Conservation (phyloP, 2,329 filamentous ascomycete genomes). For the Fusarium tjaetaba region DNA sequence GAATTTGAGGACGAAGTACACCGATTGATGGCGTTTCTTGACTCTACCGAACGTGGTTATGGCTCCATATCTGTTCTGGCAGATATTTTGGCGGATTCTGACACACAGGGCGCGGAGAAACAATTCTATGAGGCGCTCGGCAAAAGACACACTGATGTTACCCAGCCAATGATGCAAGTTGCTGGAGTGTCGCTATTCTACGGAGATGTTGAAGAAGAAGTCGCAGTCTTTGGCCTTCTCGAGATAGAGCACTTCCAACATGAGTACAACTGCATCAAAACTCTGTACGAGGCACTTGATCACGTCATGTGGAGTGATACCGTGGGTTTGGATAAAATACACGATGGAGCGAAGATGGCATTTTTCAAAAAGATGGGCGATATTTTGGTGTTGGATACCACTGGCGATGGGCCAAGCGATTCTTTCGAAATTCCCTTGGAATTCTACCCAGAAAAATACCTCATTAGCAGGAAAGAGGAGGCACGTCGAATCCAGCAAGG, state of each 20-base stretch:
- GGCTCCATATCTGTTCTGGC: slow-evolving; percentile 63
- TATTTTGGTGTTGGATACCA: slow-evolving; percentile 60
- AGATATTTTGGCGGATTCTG: slow-evolving; percentile 47
- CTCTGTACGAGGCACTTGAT: slow-evolving; percentile 60
- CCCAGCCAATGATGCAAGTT: slow-evolving; percentile 48
- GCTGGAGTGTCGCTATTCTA: slow-evolving; percentile 45
- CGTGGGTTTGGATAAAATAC: slow-evolving; percentile 49
- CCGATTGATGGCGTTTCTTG: slow-evolving; percentile 71
- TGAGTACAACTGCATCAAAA: slow-evolving; percentile 53
- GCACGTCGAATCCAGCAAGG: slow-evolving; percentile 56
- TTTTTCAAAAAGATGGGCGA: slow-evolving; percentile 59
- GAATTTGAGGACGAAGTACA: slow-evolving; percentile 66
- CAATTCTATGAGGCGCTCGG: slow-evolving; percentile 58
- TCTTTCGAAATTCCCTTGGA: slow-evolving; percentile 61
- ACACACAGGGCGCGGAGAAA: slow-evolving; percentile 51
- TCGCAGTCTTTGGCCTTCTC: slow-evolving; percentile 54
- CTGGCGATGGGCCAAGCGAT: slow-evolving; percentile 53
- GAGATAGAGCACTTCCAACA: slow-evolving; percentile 52
- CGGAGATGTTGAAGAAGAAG: slow-evolving; percentile 46
- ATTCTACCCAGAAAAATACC: slow-evolving; percentile 66
- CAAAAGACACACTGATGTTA: slow-evolving; percentile 38
- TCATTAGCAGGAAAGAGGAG: slow-evolving; percentile 56
- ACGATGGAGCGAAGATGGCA: slow-evolving; percentile 53
- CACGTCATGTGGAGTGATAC: slow-evolving; percentile 59
- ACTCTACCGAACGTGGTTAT: slow-evolving; percentile 68